phyloP scores from a whole-genome alignment of 139 green algal genomes.

The Haematococcus lacustris region DNA sequence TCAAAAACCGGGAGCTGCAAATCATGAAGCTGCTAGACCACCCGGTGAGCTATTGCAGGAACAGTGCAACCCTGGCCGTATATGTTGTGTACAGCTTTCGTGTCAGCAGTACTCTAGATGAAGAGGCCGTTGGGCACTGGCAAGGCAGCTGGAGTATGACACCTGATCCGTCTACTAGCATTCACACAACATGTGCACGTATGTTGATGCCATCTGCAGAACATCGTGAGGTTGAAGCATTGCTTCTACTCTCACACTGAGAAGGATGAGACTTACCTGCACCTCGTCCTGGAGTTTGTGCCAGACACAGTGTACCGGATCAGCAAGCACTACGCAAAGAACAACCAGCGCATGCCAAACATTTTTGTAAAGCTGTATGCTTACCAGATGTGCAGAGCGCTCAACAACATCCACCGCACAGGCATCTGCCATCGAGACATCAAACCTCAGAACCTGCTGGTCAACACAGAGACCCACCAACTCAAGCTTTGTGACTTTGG shows the following conservation, averaged over 20 bases:
- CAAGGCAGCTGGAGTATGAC: too few relatives aligned
- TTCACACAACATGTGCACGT: too few relatives aligned
- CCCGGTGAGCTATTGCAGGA: too few relatives aligned
- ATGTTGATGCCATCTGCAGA: too few relatives aligned
- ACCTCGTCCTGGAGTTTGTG: conserved; percentile 98
- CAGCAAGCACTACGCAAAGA: conserved; percentile 93
- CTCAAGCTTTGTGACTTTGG: conserved; percentile 99
- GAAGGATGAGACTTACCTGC: conserved; percentile 85
- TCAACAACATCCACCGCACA: conserved; percentile 75
- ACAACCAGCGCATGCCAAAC: conserved; percentile 86
- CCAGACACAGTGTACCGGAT: conserved; percentile 96
- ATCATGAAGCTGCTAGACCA: conserved; percentile 97
- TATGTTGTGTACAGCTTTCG: too few relatives aligned
- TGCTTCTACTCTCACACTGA: conserved; percentile 89
- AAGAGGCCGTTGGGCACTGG: too few relatives aligned
- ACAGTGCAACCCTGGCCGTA: too few relatives aligned
- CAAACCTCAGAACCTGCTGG: conserved; percentile 93
- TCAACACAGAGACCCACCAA: conserved; percentile 86
- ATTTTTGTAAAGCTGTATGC: conserved; percentile 93
- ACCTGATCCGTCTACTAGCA: too few relatives aligned
- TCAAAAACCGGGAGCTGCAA: conserved; percentile 99
- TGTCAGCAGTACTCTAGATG: too few relatives aligned
- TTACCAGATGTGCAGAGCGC: conserved; percentile 86
- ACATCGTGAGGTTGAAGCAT: conserved; percentile 95
- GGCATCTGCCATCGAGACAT: conserved; percentile 94